Evolutionary conservation across 1,139 yeast species (phyloP).

Genomic region (Zygoascus meyerae): DNA sequence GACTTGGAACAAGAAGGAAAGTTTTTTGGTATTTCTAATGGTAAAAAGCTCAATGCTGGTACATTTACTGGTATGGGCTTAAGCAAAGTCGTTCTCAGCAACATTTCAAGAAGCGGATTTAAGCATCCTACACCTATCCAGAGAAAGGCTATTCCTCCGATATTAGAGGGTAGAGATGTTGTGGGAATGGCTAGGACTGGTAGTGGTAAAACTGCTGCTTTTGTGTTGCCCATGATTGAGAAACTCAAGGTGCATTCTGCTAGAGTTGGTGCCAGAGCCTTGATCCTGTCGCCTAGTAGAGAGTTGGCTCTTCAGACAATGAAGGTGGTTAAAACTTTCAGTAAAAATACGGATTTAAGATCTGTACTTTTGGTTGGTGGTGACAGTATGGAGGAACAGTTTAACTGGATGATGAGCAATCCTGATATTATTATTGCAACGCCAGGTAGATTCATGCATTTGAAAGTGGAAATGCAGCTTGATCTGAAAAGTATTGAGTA

Average conservation of each 20-base stretch:
- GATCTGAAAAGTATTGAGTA: constrained; percentile 80
- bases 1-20: constrained; percentile 47
- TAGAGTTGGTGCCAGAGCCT: constrained; percentile 82
- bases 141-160: constrained; percentile 86
- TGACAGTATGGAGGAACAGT: constrained; percentile 94
- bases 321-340: constrained; percentile 82
- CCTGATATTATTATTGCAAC: constrained; percentile 96
- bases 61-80: constrained; percentile 89
- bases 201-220: constrained; percentile 98
- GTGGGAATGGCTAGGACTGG: constrained; percentile 99
- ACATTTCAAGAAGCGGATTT: constrained; percentile 80
- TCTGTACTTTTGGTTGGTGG: constrained; percentile 88
- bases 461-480: constrained; percentile 90
- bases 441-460: constrained; percentile 94
- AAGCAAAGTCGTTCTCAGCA: constrained; percentile 61
- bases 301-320: constrained; percentile 90
- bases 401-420: constrained; percentile 82
- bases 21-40: constrained; percentile 51
- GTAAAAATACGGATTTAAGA: constrained; percentile 78
- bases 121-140: constrained; percentile 97
- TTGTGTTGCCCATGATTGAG: constrained; percentile 88
- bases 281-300: constrained; percentile 87
- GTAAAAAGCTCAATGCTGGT: constrained; percentile 54
- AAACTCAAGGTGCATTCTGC: constrained; percentile 77
- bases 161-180: constrained; percentile 83